Conservation (phyloP, 2,329 filamentous ascomycete genomes). For the Tolypocladium inflatum region DNA sequence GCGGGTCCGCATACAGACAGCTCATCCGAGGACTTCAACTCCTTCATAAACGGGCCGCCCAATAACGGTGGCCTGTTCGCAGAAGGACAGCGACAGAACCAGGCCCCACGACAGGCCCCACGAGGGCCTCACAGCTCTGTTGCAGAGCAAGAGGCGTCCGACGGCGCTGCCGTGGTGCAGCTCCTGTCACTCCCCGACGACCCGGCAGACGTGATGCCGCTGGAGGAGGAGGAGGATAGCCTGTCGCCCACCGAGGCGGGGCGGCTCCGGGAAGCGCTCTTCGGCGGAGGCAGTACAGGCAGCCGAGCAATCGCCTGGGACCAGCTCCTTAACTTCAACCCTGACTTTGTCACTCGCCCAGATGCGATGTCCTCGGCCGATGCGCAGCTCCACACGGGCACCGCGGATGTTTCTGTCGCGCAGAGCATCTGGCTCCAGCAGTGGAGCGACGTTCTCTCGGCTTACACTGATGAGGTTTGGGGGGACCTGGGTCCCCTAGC, state of each 20-base stretch:
- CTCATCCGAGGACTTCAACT: neutral
- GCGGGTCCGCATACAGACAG: neutral
- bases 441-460: constrained; percentile 45
- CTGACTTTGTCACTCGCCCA: constrained; percentile 26
- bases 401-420: constrained; percentile 25
- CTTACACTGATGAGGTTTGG: constrained; percentile 60
- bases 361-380: constrained; percentile 7
- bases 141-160: constrained; percentile 19
- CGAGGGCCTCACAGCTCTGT: constrained; percentile 8
- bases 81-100: neutral
- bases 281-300: constrained; percentile 11
- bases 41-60: neutral
- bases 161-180: constrained; percentile 22
- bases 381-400: constrained; percentile 25
- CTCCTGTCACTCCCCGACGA: constrained; percentile 21
- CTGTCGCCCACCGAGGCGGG: constrained; percentile 18
- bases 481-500: constrained; percentile 50
- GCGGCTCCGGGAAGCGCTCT: constrained; percentile 28
- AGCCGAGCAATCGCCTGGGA: constrained; percentile 25
- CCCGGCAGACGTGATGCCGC: constrained; percentile 10
- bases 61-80: neutral
- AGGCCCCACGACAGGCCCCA: neutral
- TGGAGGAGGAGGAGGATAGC: constrained; percentile 12
- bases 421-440: constrained; percentile 39
- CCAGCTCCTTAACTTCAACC: constrained; percentile 40